Base-by-base conservation (phyloP, 1,139 yeast species). In the Candida glucosophila region DNA sequence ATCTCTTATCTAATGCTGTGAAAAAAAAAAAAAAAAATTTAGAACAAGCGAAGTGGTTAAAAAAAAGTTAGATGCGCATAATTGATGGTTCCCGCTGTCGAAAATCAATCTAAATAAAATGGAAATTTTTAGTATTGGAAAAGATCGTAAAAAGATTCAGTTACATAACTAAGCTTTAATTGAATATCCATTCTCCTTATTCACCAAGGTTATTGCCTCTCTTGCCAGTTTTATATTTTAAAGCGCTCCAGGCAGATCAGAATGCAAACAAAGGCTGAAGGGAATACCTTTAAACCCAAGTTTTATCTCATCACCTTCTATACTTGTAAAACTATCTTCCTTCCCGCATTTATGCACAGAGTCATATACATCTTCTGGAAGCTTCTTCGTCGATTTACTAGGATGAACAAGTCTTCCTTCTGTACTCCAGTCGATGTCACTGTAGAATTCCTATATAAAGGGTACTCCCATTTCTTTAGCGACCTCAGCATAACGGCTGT, bases 231-330 rank as follows among this genome's bases (percentile, higher is more conserved):
- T 39, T 11, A 53, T 43, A 31, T 55, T 55, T 3, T 41, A 58
- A 20, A 55, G 29, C 4, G 61, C 60, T 6, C 47, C 43, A 1
- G 62, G 59, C 56, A 56, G 47, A 36, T 56, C 63, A 11, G 60
- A 53, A 29, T 56, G 63, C 17, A 56, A 34, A 34, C 63, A 56
- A 10, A 54, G 42, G 27, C 47, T 38, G 15, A 52, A 47, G 2
- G 62, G 61, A 25, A 40, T 34, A 2, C 36, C 40, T 4, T 39
- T 46, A 25, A 48, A 55, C 21, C 47, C 48, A 23, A 57, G 12
- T 10, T 12, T 6, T n/a, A 20, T 30, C 3, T 30, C 27, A 7
- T 16, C 18, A 16, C 18, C 18, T 8, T 16, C 42, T 30, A 12
- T 40, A 43, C n/a, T 47, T 47, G 41, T 15, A 35, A 25, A 9